Conservation (phyloP, 1,139 yeast genomes). For the Candida labiduridarum region DNA sequence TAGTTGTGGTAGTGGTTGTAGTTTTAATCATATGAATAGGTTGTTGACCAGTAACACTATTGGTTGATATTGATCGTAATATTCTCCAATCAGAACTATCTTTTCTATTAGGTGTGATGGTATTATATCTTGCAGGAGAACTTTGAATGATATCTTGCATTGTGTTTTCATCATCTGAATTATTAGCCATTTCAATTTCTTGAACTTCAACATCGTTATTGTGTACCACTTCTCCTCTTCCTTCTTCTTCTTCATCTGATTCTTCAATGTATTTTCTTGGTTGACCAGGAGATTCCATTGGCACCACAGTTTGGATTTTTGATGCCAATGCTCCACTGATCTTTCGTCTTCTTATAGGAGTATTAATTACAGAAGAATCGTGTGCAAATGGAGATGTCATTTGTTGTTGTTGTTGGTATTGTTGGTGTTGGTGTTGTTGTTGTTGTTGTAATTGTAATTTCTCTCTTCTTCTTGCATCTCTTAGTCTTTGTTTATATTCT, state of each 20-base stretch:
- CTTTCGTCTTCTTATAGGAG: slow-evolving; percentile 74
- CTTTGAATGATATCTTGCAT: slow-evolving; percentile 21
- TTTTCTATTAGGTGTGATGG: slow-evolving; percentile 14
- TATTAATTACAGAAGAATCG: slow-evolving; percentile 52
- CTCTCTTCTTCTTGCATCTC: slow-evolving; percentile 40
- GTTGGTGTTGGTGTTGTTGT: slow-evolving; percentile 31
- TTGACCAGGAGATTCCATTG: slow-evolving; percentile 93
- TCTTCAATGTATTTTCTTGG: slow-evolving; percentile 72
- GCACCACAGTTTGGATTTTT: slow-evolving; percentile 76
- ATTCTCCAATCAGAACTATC: slow-evolving; percentile 38
- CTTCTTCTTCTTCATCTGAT: slow-evolving; percentile 22
- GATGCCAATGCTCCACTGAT: slow-evolving; percentile 71
- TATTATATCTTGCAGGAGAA: slow-evolving; percentile 29
- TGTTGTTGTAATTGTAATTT: slow-evolving; percentile 24
- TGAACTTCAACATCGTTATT: slow-evolving; percentile 12
- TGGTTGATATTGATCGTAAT: slow-evolving; percentile 45
- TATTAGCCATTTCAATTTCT: slow-evolving; percentile 31
- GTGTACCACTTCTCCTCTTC: slow-evolving; percentile 12
- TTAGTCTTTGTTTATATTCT: slow-evolving; percentile 51
- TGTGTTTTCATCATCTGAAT: slow-evolving; percentile 41
- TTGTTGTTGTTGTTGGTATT: slow-evolving; percentile 30
- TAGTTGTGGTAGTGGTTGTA: slow-evolving; percentile 51
- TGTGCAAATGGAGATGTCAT: slow-evolving; percentile 29
- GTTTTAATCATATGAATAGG: slow-evolving; percentile 50
- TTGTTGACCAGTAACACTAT: slow-evolving; percentile 29